Conservation (phyloP, 2,329 filamentous ascomycete species). For the Exophiala calicioides region DNA sequence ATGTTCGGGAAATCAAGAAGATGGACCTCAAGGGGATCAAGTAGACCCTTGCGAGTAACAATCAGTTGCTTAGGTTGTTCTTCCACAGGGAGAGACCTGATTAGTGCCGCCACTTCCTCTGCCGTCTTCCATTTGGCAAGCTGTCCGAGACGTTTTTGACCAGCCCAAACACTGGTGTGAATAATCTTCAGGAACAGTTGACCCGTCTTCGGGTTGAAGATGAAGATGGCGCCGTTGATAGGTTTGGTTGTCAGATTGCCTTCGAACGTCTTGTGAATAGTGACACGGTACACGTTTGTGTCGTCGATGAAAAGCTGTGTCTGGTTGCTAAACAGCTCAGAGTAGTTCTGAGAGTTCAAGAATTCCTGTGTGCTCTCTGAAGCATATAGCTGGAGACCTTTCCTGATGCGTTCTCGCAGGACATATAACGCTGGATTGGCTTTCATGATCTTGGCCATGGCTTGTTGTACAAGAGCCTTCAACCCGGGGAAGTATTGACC, state of each 20-base stretch:
- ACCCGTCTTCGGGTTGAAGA: constrained; percentile 98
- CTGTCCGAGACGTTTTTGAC: constrained; percentile 97
- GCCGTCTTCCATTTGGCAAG: constrained; percentile 99
- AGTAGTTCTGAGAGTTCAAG: constrained; percentile 98
- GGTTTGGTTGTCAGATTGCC: constrained; percentile 98
- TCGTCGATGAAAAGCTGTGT: constrained; percentile 99
- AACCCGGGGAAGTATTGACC: constrained; percentile 98
- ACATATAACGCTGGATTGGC: constrained; percentile 97
- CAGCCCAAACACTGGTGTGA: constrained; percentile 98
- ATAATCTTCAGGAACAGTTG: constrained; percentile 99
- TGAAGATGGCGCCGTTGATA: constrained; percentile 99
- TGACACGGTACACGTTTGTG: constrained; percentile 98
- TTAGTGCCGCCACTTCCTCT: constrained; percentile 97
- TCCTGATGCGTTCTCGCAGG: constrained; percentile 93
- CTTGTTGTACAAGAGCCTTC: constrained; percentile 92
- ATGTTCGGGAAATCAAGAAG: constrained; percentile 98
- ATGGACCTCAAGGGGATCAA: constrained; percentile 96
- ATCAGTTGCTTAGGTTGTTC: constrained; percentile 99
- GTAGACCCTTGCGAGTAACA: constrained; percentile 92
- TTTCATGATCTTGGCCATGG: constrained; percentile 99
- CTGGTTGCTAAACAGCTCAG: constrained; percentile 97
- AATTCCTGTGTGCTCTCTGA: constrained; percentile 99
- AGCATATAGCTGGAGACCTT: constrained; percentile 95
- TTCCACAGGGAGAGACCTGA: constrained; percentile 91
- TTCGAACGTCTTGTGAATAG: constrained; percentile 99